These are phyloP conservation scores for Cyclanthera cordifolia DNA, from an alignment of 306 rosid species.

Conservation along the genomic window DNA sequence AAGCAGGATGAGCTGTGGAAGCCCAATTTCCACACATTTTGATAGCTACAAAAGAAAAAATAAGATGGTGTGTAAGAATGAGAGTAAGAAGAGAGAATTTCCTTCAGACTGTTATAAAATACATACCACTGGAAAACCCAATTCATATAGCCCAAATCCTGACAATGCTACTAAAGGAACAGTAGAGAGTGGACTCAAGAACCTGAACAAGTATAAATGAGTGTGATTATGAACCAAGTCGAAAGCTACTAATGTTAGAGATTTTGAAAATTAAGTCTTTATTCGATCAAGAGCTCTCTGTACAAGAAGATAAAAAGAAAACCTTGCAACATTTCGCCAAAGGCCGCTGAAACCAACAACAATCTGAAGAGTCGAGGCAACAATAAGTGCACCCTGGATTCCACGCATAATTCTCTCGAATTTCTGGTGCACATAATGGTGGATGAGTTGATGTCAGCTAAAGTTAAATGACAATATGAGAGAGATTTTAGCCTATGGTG, in stretches of 20 bases:
- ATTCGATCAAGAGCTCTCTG: neutral
- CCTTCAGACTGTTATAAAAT: slow-evolving; percentile 5
- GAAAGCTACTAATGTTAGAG: no score
- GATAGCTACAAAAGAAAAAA: slow-evolving; percentile 44
- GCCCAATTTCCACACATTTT: slow-evolving; percentile 84
- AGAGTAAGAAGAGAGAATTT: neutral
- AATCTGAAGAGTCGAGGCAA: slow-evolving; percentile 90
- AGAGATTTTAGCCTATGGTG: neutral
- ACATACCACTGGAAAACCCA: slow-evolving; percentile 84
- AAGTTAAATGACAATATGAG: neutral
- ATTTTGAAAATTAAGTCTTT: neutral
- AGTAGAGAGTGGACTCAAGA: slow-evolving; percentile 80
- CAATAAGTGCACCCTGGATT: slow-evolving; percentile 92
- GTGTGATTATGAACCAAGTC: neutral
- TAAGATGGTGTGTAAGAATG: slow-evolving; percentile 7
- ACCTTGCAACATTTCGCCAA: slow-evolving; percentile 97
- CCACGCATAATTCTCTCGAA: slow-evolving; percentile 89
- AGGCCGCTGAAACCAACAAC: slow-evolving; percentile 98
- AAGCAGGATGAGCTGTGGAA: slow-evolving; percentile 64
- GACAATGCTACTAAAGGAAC: slow-evolving; percentile 79
- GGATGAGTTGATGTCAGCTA: slow-evolving; percentile 12
- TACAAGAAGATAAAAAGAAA: slow-evolving; percentile 8
- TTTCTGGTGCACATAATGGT: slow-evolving; percentile 38
- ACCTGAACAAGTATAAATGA: slow-evolving; percentile 36
- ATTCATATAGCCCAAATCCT: slow-evolving; percentile 76